Evolutionary conservation across 345 rosid genomes (phyloP), one percentile per base, ranked within the genome.

Genomic region (Bretschneidera sinensis): DNA sequence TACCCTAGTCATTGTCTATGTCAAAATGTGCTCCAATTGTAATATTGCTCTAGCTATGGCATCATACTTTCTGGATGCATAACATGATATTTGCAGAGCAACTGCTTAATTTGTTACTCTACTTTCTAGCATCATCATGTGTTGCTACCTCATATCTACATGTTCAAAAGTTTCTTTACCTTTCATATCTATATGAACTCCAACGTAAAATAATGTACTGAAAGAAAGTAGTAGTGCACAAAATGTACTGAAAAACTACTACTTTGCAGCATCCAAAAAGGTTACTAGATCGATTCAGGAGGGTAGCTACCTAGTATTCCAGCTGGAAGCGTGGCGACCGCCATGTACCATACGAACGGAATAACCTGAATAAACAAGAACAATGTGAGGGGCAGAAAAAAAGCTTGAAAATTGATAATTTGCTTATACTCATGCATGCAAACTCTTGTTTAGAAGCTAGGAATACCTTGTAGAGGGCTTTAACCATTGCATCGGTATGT

Each of bases 261-360:
- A 17, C 17, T 49, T 15, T 20, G 54, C 54, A 51, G 3, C 4
- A n/a, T 51, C 22, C 19, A 16, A 17, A 8, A 9, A 15, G 20
- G 22, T 55, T 19, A 16, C 17, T 20, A 16, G 25, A 17, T 11
- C 20, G 1, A 31, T 21, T 19, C 20, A 28, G 21, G 58, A 4
- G 24, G 43, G 16, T 28, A 19, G 15, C 2, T 75, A 78, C 87
- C 91, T 11, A 85, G 79, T 60, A 85, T 66, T 73, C 91, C 91
- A 17, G 87, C 91, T 0, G 91, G 91, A 55, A 85, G 80, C 45
- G 91, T 82, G 11, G 91, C 91, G 5, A 77, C 17, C 49, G 85
- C 85, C 85, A 82, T 85, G 78, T 82, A 85, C 79, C 82, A 82
- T 65, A 85, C 91, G 24, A 21, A 85, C 13, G 91, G 91, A 67